phyloP scores from a whole-genome alignment of 768 basidiomycete species.

The Pleurotus djamor region DNA sequence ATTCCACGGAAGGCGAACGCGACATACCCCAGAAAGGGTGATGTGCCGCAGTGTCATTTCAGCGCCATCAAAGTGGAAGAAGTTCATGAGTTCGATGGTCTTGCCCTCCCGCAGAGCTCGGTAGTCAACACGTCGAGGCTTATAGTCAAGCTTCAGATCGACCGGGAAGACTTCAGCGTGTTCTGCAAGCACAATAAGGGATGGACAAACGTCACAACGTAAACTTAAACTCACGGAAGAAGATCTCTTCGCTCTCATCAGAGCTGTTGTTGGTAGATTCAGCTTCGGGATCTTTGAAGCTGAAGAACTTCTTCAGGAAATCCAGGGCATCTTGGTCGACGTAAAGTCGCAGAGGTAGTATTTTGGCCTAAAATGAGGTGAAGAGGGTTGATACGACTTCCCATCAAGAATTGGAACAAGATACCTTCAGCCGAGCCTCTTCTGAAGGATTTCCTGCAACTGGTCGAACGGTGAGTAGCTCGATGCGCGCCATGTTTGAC shows the following conservation, averaged over 20 bases:
- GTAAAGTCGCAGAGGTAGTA: conserved; percentile 87
- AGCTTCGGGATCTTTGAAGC: conserved; percentile 69
- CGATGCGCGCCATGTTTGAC: conserved; percentile 91
- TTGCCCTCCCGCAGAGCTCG: conserved; percentile 84
- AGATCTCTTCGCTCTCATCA: conserved; percentile 48
- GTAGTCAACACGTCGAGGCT: conserved; percentile 96
- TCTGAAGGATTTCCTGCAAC: conserved; percentile 63
- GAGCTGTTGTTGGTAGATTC: conserved; percentile 27
- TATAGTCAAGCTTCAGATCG: conserved; percentile 96
- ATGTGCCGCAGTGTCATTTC: conserved; percentile 98
- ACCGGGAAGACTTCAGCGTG: conserved; percentile 94
- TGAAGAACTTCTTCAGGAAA: conserved; percentile 95
- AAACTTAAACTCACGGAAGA: conserved; percentile 59
- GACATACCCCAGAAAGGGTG: conserved; percentile 83
- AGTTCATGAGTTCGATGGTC: conserved; percentile 98
- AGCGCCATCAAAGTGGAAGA: conserved; percentile 99
- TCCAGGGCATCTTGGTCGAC: conserved; percentile 99
- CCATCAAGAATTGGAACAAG: neutral
- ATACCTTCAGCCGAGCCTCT: conserved; percentile 76
- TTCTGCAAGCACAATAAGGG: conserved; percentile 43
- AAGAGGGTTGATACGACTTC: neutral
- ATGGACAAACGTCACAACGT: neutral
- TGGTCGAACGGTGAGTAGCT: conserved; percentile 73
- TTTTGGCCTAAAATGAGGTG: conserved; percentile 64
- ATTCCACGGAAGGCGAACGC: neutral